A percentile compares a stretch with the other conserved stretches of the same genome.
phyloP scores from a whole-genome alignment of 75 land plant genomes.

The Pseudotsuga menziesii region DNA sequence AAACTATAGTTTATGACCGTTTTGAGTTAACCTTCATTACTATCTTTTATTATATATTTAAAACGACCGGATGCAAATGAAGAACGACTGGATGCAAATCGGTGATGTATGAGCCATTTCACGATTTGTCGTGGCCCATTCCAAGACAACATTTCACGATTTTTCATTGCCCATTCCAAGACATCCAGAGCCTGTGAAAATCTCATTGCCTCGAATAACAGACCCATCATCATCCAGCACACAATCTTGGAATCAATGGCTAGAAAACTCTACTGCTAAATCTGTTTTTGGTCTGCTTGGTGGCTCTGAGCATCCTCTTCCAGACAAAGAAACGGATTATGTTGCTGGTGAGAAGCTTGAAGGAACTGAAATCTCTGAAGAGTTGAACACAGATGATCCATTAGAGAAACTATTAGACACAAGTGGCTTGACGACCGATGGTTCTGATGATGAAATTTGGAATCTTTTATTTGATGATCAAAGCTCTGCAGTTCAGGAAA shows the following conservation, averaged over 20 bases:
- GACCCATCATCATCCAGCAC: background rate
- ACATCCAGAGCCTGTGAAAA: background rate
- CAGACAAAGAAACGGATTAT: conserved; percentile 63
- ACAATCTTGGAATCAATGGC: background rate
- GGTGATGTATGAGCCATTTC: too few relatives aligned
- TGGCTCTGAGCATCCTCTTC: conserved; percentile 74
- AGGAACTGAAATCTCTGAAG: too few relatives aligned
- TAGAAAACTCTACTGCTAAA: conserved; percentile 65
- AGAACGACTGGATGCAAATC: too few relatives aligned
- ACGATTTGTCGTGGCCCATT: too few relatives aligned
- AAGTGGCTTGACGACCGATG: too few relatives aligned
- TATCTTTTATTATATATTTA: too few relatives aligned
- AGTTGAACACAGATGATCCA: conserved; percentile 24
- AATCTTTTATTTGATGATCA: too few relatives aligned
- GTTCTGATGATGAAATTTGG: too few relatives aligned
- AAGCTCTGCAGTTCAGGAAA: too few relatives aligned
- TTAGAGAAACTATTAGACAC: conserved; percentile 35
- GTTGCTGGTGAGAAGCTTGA: conserved; percentile 46
- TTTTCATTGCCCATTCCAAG: conserved; percentile 77
- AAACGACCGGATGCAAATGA: too few relatives aligned
- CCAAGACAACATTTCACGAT: conserved; percentile 81
- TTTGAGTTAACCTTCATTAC: too few relatives aligned
- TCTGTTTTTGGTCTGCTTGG: conserved; percentile 72
- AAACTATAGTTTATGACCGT: too few relatives aligned
- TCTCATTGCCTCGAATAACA: background rate